Base-by-base conservation (phyloP, 108 stramenopile genomes). In the Skeletonema marinoi region DNA sequence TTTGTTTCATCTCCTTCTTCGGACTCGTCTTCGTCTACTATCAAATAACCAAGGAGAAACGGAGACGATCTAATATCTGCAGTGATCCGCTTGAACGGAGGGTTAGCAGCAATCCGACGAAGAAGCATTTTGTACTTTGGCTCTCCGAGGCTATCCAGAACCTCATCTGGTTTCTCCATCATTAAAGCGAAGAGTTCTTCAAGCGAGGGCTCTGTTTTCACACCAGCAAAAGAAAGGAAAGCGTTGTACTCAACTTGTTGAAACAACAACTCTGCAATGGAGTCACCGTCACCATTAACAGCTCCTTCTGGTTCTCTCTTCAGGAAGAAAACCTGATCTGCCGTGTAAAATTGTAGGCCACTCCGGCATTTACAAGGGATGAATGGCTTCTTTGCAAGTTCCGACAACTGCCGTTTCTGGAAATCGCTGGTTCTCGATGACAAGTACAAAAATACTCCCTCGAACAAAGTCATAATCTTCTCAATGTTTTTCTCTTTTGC, bases 21-120 rank as follows among this genome's bases (percentile, higher is more conserved):
- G 6, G 50, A 51, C 50, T 56, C 65, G 39, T 68, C 71, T 46
- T 73, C 71, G 16, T 75, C 81, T 31, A 84, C 41, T 8, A 80
- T 68, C 33, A 71, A 70, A 58, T 94, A 90, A 11, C 90, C 89
- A n/a, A 94, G 77, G 9, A 94, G 82, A 66, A 94, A 94, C 4
- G 90, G 87, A 59, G 88, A 71, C 5, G 82, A 62, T 30, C 87
- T 83, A 65, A 91, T 90, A 39, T 84, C 76, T 16, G 48, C 65
- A 11, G 86, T 85, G 7, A 90, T 85, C n/a, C 80, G 73, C 38
- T 65, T 59, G 69, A 91, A 90, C 8, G 92, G 92, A 21, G 85
- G 88, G 33, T 93, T 77, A 0, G 90, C 78, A 56, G 93, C 93
- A 29, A 94, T 86, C 11, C 90, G 85, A 6, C 89, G 82, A 6